A percentile compares a stretch with the other conserved stretches of the same genome.
Evolutionary conservation across 2,329 filamentous ascomycete genomes (phyloP).

Genomic region (Gliomastix tumulicola): DNA sequence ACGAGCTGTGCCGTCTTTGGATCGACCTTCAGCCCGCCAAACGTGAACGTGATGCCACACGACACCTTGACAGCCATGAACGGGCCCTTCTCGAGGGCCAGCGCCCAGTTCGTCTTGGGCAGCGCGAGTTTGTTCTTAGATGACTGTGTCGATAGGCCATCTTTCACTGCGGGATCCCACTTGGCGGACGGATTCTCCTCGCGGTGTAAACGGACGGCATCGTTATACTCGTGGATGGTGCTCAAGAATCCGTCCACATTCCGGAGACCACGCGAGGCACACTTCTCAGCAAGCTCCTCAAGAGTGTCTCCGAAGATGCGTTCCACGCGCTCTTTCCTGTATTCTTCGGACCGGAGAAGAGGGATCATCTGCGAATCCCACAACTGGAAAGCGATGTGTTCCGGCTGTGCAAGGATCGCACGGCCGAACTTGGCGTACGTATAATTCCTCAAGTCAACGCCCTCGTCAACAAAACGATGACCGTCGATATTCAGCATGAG

Average conservation of each 20-base stretch:
- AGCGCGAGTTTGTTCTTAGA: constrained; percentile 30
- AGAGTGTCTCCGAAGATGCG: constrained; percentile 43
- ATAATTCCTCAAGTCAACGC: constrained; percentile 57
- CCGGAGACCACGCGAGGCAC: constrained; percentile 36
- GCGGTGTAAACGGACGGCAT: constrained; percentile 40
- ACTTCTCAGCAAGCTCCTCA: constrained; percentile 47
- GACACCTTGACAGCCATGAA: constrained; percentile 59
- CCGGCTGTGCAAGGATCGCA: constrained; percentile 53
- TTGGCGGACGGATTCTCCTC: constrained; percentile 32
- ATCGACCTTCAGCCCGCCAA: constrained; percentile 54
- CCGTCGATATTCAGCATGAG: constrained; percentile 56
- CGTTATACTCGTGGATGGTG: constrained; percentile 50
- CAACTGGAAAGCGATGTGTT: constrained; percentile 54
- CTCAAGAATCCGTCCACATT: constrained; percentile 37
- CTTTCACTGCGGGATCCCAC: constrained; percentile 55
- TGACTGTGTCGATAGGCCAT: constrained; percentile 56
- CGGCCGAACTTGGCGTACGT: constrained; percentile 61
- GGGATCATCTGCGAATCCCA: constrained; percentile 47
- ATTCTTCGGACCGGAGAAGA: constrained; percentile 56
- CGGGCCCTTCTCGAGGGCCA: constrained; percentile 47
- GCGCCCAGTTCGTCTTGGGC: constrained; percentile 61
- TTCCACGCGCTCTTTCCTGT: constrained; percentile 48
- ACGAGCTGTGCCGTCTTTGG: constrained; percentile 47
- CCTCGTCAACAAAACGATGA: constrained; percentile 59
- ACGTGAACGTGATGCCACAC: constrained; percentile 62